phyloP scores from a whole-genome alignment of 805 yeast genomes.

The Kluyveromyces siamensis region DNA sequence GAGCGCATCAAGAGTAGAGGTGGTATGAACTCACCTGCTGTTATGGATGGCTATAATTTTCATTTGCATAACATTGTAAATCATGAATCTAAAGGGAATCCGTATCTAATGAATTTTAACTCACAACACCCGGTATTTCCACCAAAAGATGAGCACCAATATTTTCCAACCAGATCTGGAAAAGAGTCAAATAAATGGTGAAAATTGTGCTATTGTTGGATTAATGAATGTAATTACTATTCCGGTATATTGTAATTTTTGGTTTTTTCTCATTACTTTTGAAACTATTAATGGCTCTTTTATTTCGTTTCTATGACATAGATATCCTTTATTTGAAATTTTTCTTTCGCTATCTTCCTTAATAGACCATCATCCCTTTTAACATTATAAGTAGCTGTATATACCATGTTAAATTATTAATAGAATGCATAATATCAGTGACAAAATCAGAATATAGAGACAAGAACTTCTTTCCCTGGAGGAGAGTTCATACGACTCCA shows the following conservation, averaged over 20 bases:
- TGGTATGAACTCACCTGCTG: not conserved
- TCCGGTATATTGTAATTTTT: not conserved
- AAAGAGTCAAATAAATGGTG: not conserved
- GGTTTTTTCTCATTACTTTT: not conserved
- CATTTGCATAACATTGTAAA: not conserved
- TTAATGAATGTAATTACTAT: not conserved
- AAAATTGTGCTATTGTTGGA: not conserved
- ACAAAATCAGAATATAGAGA: slow-evolving; percentile 36
- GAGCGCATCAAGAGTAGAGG: not conserved
- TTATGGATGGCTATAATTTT: not conserved
- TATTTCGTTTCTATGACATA: not conserved
- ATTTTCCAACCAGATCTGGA: not conserved
- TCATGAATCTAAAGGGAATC: not conserved
- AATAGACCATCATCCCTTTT: not conserved
- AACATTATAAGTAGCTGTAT: not conserved
- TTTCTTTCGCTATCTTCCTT: too few relatives aligned
- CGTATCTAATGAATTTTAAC: not conserved
- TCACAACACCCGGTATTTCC: not conserved
- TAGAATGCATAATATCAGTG: slow-evolving; percentile 36
- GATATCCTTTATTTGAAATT: too few relatives aligned
- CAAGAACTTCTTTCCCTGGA: slow-evolving; percentile 43
- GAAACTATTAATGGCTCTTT: not conserved
- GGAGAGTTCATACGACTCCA: slow-evolving; percentile 32
- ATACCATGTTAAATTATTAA: slow-evolving; percentile 24
- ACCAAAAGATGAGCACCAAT: not conserved